Percentiles rank a stretch among this genome's conserved stretches.
phyloP scores from a whole-genome alignment of 2,329 filamentous ascomycete genomes.

The Gremmenia infestans region DNA sequence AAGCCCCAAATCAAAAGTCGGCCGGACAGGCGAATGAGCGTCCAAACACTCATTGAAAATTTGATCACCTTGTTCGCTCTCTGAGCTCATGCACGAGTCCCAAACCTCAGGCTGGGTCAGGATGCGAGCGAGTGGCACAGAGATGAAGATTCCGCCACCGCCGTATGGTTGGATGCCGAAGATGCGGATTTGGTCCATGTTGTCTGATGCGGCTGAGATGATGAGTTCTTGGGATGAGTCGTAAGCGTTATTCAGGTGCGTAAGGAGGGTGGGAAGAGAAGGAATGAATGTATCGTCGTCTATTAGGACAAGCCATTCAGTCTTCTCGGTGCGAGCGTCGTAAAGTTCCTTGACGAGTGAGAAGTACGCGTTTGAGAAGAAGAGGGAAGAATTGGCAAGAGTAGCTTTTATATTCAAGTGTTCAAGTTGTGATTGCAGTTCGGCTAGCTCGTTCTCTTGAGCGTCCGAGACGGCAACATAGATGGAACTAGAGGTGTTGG shows the following conservation, averaged over 20 bases:
- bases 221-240: conserved; percentile 13
- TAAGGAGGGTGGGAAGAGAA: conserved; percentile 20
- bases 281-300: conserved; percentile 30
- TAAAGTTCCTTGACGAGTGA: conserved; percentile 24
- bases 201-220: conserved; percentile 22
- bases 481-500: conserved; percentile 12
- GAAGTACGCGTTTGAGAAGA: conserved; percentile 22
- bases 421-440: conserved; percentile 10
- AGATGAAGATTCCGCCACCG: conserved; percentile 27
- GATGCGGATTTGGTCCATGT: conserved; percentile 16
- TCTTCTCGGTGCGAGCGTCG: conserved; percentile 16
- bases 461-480: conserved; percentile 17
- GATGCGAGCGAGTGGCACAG: conserved; percentile 19
- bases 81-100: conserved; percentile 14
- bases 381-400: conserved; percentile 7
- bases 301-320: conserved; percentile 25
- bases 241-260: conserved; percentile 18
- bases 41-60: conserved; percentile 23
- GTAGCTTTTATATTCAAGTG: conserved; percentile 16
- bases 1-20: conserved; percentile 19
- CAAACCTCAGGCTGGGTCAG: conserved; percentile 11
- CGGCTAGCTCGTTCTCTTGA: conserved; percentile 6
- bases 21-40: conserved; percentile 13
- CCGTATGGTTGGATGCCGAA: conserved; percentile 25
- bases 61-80: conserved; percentile 21